phyloP scores from a whole-genome alignment of 2,329 filamentous ascomycete genomes.

The Ophiocordyceps camponoti-rufipedis region DNA sequence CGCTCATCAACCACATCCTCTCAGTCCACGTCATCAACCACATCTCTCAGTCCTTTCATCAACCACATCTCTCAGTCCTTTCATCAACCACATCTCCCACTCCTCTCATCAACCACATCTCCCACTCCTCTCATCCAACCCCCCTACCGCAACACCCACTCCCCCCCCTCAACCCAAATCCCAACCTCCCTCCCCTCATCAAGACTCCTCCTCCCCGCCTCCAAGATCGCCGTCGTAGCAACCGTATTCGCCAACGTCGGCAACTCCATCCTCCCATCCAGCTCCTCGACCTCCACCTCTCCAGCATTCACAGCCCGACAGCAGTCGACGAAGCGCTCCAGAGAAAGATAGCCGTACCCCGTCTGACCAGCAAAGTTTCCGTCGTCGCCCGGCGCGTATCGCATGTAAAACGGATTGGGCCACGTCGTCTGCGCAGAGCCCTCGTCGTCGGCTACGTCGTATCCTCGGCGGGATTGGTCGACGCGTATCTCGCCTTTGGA shows the following conservation, averaged over 20 bases:
- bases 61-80: no score
- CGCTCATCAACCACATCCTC: no score
- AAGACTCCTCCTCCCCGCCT: conserved; percentile 69
- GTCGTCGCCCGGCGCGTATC: conserved; percentile 83
- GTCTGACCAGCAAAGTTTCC: conserved; percentile 85
- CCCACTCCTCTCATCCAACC: no score
- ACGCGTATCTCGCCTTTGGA: conserved; percentile 70
- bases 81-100: no score
- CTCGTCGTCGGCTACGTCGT: conserved; percentile 75
- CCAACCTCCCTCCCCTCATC: conserved; percentile 66
- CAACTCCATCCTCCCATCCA: conserved; percentile 56
- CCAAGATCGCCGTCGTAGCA: conserved; percentile 77
- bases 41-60: no score
- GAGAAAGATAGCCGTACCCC: conserved; percentile 84
- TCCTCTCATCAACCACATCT: no score
- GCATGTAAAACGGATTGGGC: conserved; percentile 94
- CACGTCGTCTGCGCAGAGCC: conserved; percentile 51
- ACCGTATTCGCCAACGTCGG: conserved; percentile 81
- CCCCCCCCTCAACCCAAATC: conserved; percentile 44
- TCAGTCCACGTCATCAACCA: no score
- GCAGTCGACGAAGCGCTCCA: conserved; percentile 91
- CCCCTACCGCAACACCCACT: conserved; percentile 43
- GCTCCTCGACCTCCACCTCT: conserved; percentile 49
- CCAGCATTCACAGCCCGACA: conserved; percentile 64
- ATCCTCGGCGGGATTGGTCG: conserved; percentile 86